Conservation (phyloP, 2,329 filamentous ascomycete genomes). For the Talaromyces sp. region DNA sequence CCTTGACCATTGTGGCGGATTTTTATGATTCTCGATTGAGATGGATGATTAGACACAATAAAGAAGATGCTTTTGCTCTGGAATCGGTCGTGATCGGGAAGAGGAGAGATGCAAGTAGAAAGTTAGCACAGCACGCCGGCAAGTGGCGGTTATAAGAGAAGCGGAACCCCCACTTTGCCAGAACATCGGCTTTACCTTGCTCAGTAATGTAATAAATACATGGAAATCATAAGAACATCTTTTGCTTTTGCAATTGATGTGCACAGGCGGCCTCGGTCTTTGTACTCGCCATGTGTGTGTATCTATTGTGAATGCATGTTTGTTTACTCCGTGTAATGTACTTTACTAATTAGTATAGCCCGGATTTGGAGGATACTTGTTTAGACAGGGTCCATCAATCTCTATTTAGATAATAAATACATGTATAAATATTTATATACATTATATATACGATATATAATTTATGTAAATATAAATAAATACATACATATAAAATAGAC, state of each 20-base stretch:
- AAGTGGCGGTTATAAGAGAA: not conserved
- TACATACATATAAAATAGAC: too few relatives aligned
- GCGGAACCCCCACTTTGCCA: not conserved
- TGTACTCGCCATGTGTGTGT: not conserved
- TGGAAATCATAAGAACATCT: not conserved
- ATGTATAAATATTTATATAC: not conserved
- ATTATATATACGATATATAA: not conserved
- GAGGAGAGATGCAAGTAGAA: not conserved
- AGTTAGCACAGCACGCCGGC: not conserved
- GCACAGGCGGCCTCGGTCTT: not conserved
- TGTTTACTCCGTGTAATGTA: not conserved
- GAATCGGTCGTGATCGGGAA: not conserved
- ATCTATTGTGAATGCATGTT: not conserved
- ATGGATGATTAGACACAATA: not conserved
- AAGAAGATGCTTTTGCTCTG: not conserved
- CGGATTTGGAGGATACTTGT: not conserved
- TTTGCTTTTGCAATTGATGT: not conserved
- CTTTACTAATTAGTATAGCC: not conserved
- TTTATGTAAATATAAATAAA: not conserved
- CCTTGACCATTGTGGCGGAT: constrained; percentile 91
- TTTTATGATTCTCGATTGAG: not conserved
- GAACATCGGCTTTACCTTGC: not conserved
- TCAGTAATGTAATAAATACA: not conserved
- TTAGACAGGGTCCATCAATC: not conserved
- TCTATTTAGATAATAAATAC: not conserved